Conservation (phyloP, 352 stramenopile genomes). For the Peronospora farinosa region DNA sequence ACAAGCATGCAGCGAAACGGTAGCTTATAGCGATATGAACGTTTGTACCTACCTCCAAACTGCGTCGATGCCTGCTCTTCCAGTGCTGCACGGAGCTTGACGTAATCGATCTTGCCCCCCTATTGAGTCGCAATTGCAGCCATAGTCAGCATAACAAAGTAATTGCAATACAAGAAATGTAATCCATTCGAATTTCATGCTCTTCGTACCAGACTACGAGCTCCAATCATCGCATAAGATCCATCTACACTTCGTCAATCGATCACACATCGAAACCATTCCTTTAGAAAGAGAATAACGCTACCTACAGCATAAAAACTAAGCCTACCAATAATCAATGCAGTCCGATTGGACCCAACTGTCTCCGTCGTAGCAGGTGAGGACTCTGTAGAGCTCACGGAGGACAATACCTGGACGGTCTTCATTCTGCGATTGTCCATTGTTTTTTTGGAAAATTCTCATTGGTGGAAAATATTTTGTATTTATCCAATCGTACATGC, state of each 20-base stretch:
- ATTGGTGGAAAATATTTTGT: conserved; percentile 7
- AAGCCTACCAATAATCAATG: conserved; percentile 55
- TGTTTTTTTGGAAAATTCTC: neutral
- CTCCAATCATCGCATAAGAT: conserved; percentile 62
- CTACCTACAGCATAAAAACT: no score
- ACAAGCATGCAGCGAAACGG: conserved; percentile 7
- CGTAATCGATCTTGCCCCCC: conserved; percentile 59
- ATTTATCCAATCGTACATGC: conserved; percentile 19
- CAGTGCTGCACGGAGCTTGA: conserved; percentile 56
- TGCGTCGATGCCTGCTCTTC: conserved; percentile 38
- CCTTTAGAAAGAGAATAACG: conserved; percentile 7
- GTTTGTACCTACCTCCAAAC: conserved; percentile 40
- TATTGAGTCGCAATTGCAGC: conserved; percentile 13
- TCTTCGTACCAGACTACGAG: conserved; percentile 34
- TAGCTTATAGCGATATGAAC: neutral
- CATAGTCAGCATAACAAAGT: conserved; percentile 1
- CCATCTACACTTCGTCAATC: conserved; percentile 38
- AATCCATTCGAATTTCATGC: no score
- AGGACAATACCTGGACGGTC: conserved; percentile 1
- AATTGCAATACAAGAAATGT: neutral
- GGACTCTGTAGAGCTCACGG: conserved; percentile 7
- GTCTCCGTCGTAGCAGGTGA: conserved; percentile 4
- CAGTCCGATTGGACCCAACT: conserved; percentile 29
- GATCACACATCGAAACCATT: neutral
- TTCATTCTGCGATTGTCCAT: neutral